These are phyloP conservation scores for Xerocomellus dryophilus DNA, from an alignment of 768 basidiomycete species.

Conservation along the genomic window DNA sequence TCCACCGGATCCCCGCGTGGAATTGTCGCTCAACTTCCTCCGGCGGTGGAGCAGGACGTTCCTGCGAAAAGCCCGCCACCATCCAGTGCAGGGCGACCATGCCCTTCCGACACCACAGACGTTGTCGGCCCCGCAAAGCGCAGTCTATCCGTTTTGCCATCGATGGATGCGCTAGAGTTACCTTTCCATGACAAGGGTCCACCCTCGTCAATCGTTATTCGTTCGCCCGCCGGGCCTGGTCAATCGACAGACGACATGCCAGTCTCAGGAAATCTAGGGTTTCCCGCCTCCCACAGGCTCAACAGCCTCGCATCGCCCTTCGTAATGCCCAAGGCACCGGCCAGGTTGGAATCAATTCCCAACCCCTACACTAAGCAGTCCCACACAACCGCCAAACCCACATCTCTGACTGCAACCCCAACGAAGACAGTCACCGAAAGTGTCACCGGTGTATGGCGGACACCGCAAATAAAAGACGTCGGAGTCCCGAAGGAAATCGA, in stretches of 20 bases:
- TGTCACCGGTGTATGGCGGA: neutral
- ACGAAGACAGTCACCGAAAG: neutral
- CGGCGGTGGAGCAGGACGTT: conserved; percentile 1
- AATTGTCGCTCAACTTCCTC: neutral
- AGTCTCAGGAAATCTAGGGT: neutral
- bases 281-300: conserved; percentile 2
- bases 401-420: neutral
- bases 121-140: neutral
- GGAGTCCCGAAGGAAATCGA: neutral
- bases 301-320: conserved; percentile 17
- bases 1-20: conserved; percentile 13
- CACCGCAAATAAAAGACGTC: neutral
- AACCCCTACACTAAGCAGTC: neutral
- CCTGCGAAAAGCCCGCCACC: conserved; percentile 1
- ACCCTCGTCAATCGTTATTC: conserved; percentile 22
- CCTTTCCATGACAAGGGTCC: conserved; percentile 10
- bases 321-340: neutral
- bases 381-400: neutral
- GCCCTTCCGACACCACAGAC: neutral
- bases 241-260: neutral
- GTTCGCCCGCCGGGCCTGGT: conserved; percentile 13
- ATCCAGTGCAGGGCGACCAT: neutral
- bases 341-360: neutral
- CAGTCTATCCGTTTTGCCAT: conserved; percentile 2
- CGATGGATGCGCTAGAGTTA: conserved; percentile 15